These are phyloP conservation scores for Ogataea chonburiensis DNA, from an alignment of 805 yeast genomes.

Conservation along the genomic window DNA sequence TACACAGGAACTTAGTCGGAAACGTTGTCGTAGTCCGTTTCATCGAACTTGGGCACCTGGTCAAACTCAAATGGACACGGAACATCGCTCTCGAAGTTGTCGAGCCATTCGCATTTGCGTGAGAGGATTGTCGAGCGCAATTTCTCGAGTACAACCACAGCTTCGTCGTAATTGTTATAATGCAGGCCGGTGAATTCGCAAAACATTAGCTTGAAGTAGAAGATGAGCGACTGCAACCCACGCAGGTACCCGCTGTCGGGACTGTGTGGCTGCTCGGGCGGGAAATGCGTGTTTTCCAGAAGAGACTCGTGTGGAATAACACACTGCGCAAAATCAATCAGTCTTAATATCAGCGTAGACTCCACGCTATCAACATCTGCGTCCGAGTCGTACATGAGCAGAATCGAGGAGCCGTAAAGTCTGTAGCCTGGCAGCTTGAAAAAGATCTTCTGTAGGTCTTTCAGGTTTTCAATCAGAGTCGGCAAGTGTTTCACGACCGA, in stretches of 20 bases:
- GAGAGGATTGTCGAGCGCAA: slow-evolving; percentile 22
- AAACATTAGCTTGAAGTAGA: slow-evolving; percentile 64
- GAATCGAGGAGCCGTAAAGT: slow-evolving; percentile 85
- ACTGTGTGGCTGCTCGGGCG: slow-evolving; percentile 62
- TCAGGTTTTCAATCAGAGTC: slow-evolving; percentile 55
- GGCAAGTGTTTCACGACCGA: slow-evolving; percentile 72
- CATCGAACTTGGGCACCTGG: slow-evolving; percentile 23
- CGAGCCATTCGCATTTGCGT: slow-evolving; percentile 35
- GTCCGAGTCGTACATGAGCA: slow-evolving; percentile 85
- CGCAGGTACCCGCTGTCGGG: slow-evolving; percentile 84
- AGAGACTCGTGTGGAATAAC: slow-evolving; percentile 61
- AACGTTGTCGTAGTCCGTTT: slow-evolving; percentile 28
- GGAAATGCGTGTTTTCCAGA: slow-evolving; percentile 50
- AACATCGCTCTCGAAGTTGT: slow-evolving; percentile 31
- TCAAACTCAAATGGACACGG: slow-evolving; percentile 27
- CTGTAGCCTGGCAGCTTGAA: slow-evolving; percentile 67
- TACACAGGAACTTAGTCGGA: slow-evolving; percentile 24
- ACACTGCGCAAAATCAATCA: slow-evolving; percentile 96
- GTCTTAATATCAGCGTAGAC: slow-evolving; percentile 48
- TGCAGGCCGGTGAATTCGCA: slow-evolving; percentile 44
- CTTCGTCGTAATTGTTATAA: slow-evolving; percentile 20
- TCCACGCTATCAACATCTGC: slow-evolving; percentile 17
- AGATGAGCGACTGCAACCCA: slow-evolving; percentile 73
- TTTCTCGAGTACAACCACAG: slow-evolving; percentile 18
- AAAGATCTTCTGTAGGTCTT: slow-evolving; percentile 57